Evolutionary conservation across 768 basidiomycete genomes (phyloP), one percentile per base, ranked within the genome.

Genomic region (Termitomyces sp.): DNA sequence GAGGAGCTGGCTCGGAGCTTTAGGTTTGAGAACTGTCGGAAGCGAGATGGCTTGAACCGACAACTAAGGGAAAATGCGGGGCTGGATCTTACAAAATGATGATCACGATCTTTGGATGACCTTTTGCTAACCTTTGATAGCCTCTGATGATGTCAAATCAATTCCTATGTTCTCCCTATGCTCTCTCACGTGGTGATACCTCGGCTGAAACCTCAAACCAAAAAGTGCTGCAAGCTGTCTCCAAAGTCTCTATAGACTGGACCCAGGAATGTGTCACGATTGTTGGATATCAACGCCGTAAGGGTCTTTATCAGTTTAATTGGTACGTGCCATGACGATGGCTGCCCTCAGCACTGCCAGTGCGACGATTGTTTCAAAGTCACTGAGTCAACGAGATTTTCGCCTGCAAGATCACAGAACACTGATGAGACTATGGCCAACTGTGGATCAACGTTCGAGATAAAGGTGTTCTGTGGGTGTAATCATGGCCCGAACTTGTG

Each of bases 1-100:
- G 89, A 92, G 58, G 80, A 75, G 61, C 74, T 93, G 47, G 90
- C 90, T 26, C 73, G 75, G 63, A 87, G 87, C 69, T 92, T 93
- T 75, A 75, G 74, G 65, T 87, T 86, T 60, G 84, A 83, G 56
- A 80, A 84, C 52, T 92, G 90, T 70, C 64, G 80, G 64, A 82
- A 84, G 70, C 72, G 91, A 46, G 84, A 85, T 34, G 84, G 80
- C 20, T 69, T 93, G 66, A 87, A 87, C 67, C 72, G 70, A 59
- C 75, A 82, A 51, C 66, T 84, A 65, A 75, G 69, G 37, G 75
- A 70, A 29, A 75, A 55, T 53, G 59, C 64, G 9, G 59, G 57
- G 7, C 41, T 65, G 31, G 55, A 54, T 24, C 28, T 53, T 52
- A 24, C 12, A 18, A 26, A 33, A 18, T 34, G 31, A 22, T 49